A percentile compares a stretch with the other conserved stretches of the same genome.
These are phyloP conservation scores for Cystobasidium ongulense DNA, from an alignment of 768 basidiomycete species.

Conservation along the genomic window DNA sequence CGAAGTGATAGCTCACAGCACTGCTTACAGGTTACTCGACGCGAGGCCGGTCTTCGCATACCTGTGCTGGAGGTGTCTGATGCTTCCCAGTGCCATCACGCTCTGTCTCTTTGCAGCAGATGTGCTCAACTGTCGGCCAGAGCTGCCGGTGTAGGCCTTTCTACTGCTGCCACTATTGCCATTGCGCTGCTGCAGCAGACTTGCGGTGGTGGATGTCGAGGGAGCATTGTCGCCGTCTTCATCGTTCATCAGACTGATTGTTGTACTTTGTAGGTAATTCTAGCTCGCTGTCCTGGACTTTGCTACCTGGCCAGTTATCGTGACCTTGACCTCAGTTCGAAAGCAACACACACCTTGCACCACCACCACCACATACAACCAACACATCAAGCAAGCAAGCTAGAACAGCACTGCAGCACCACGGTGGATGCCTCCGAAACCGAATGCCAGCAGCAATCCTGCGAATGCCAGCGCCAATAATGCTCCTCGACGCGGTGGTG, in stretches of 20 bases:
- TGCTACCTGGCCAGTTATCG: too few species aligned
- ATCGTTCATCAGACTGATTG: not conserved
- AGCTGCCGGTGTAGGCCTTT: not conserved
- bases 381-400: not conserved
- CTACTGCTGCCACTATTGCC: not conserved
- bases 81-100: conserved; percentile 1
- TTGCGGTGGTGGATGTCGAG: too few species aligned
- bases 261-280: too few species aligned
- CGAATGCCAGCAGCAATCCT: not conserved
- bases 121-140: not conserved
- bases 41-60: conserved; percentile 15
- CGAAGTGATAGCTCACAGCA: not conserved
- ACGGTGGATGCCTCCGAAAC: conserved; percentile 6
- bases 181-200: too few species aligned
- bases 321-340: too few species aligned
- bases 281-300: not conserved
- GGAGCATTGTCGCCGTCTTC: not conserved
- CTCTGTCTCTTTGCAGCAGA: not conserved
- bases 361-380: not conserved
- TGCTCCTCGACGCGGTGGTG: not conserved
- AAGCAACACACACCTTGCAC: too few species aligned
- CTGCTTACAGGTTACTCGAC: not conserved
- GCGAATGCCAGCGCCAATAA: not conserved
- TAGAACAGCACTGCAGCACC: too few species aligned
- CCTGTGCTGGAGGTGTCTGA: conserved; percentile 3